phyloP scores from a whole-genome alignment of 768 basidiomycete genomes.

The Serpula lacrymans region DNA sequence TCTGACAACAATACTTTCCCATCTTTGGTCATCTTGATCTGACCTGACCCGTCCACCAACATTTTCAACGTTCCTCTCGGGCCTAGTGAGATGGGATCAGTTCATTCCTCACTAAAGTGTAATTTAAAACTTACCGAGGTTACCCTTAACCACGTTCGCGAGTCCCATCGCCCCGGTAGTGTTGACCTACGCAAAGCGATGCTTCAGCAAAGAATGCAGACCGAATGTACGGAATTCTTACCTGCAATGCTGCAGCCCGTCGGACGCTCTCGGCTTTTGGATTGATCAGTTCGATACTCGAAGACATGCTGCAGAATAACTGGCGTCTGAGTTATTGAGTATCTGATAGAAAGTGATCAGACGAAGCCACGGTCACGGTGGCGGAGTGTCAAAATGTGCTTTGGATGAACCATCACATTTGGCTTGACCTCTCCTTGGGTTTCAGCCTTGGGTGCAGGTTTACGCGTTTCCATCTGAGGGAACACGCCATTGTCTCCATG shows the following conservation, averaged over 20 bases:
- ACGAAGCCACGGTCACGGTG: slow-evolving; percentile 8
- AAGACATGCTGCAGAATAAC: slow-evolving; percentile 44
- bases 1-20: slow-evolving; percentile 97
- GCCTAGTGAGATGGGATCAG: slow-evolving; percentile 47
- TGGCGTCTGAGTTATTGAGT: slow-evolving; percentile 15
- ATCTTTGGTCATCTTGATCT: slow-evolving; percentile 99
- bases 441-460: slow-evolving; percentile 28
- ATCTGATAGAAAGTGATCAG: slow-evolving; percentile 12
- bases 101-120: slow-evolving; percentile 9
- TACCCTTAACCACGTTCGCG: slow-evolving; percentile 94
- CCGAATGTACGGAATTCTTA: slow-evolving; percentile 29
- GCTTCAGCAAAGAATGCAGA: slow-evolving; percentile 15
- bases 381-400: slow-evolving; percentile 32
- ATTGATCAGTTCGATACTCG: slow-evolving; percentile 93
- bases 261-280: slow-evolving; percentile 94
- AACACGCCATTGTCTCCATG: slow-evolving; percentile 20
- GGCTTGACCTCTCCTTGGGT: neutral
- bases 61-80: slow-evolving; percentile 98
- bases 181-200: slow-evolving; percentile 60
- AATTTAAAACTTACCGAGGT: slow-evolving; percentile 66
- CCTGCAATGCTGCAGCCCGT: slow-evolving; percentile 89
- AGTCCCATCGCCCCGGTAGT: slow-evolving; percentile 95
- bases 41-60: slow-evolving; percentile 97
- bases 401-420: too few relatives aligned
- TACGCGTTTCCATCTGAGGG: slow-evolving; percentile 24